Evolutionary conservation across 2,329 filamentous ascomycete genomes (phyloP), one percentile per base, ranked within the genome.

Genomic region (Talaromyces marneffei): DNA sequence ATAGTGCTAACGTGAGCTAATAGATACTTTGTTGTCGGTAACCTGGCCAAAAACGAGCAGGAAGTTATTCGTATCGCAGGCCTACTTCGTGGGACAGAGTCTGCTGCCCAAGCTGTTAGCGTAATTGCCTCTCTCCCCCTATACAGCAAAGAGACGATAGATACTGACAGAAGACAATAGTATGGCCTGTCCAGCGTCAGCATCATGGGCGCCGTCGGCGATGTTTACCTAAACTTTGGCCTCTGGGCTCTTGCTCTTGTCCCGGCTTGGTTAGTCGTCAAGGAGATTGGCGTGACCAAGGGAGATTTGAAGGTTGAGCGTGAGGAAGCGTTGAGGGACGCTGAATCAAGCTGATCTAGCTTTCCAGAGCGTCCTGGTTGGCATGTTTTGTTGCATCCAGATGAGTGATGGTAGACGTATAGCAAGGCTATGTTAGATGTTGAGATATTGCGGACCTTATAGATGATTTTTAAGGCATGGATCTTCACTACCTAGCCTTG

Each of bases 71-170:
- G 88, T 0, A 86, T 87, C 67, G 83, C 88, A 0, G 87, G 86
- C 0, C 73, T 91, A 12, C 77, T 91, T 2, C 80, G 88, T 60
- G 88, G 86, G 0, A 88, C 86, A 0, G 88, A 91, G 72, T 89
- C 86, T 1, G 88, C 86, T 0, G 87, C 86, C 76, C 88, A 91
- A 70, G 88, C 87, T 6, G 74, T 91, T 16, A 88, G 86, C 67
- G 78, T 80, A 68, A 66, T n/a, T n/a, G 78, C 73, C 55, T 8
- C 18, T 9, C 16, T 18, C 5, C 8, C 10, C 14, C 12, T 48
- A 9, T 29, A 14, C 48, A 23, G 50, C n/a, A 37, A 33, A 10
- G 3, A 42, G 16, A 7, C 5, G 9, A 31, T 23, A 14, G 23
- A 33, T 25, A 61, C 39, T 46, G 9, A 55, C 37, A 48, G 1